A percentile compares a stretch with the other conserved stretches of the same genome.
Evolutionary conservation across 805 yeast species (phyloP).

Genomic region (Wickerhamia fluorescens): DNA sequence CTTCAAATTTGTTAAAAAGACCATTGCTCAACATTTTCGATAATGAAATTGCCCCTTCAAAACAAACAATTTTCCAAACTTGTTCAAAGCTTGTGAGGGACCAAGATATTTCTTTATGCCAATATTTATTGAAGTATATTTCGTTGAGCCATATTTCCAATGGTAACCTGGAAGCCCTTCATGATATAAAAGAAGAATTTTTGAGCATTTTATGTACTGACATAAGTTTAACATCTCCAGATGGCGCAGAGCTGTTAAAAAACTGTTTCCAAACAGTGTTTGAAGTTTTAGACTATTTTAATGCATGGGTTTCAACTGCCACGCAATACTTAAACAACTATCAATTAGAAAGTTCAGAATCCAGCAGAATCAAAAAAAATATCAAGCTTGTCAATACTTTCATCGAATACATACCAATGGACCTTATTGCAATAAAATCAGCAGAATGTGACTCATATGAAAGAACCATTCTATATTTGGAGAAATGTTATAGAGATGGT

Average conservation of each 20-base stretch:
- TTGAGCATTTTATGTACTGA: conserved; percentile 47
- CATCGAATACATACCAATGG: conserved; percentile 53
- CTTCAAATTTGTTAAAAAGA: conserved; percentile 57
- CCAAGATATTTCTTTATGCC: conserved; percentile 63
- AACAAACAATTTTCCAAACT: conserved; percentile 45
- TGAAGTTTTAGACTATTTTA: conserved; percentile 73
- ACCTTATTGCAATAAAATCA: conserved; percentile 68
- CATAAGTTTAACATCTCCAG: conserved; percentile 35
- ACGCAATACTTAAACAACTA: conserved; percentile 24
- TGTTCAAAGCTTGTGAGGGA: conserved; percentile 60
- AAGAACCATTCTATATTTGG: conserved; percentile 78
- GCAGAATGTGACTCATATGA: conserved; percentile 82
- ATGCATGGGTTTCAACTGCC: conserved; percentile 59
- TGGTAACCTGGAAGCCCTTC: conserved; percentile 29
- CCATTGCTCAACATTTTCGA: conserved; percentile 13
- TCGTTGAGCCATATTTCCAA: conserved; percentile 56
- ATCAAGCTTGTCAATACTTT: conserved; percentile 36
- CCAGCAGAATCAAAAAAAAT: conserved; percentile 19
- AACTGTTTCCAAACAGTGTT: conserved; percentile 69
- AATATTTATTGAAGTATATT: conserved; percentile 71
- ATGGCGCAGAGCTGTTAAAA: conserved; percentile 50
- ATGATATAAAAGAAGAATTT: conserved; percentile 53
- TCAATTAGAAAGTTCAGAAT: conserved; percentile 11
- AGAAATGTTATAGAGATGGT: conserved; percentile 54
- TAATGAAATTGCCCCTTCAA: conserved; percentile 9